Conservation (phyloP, 805 yeast species). For the Wickerhamiella galacta region DNA sequence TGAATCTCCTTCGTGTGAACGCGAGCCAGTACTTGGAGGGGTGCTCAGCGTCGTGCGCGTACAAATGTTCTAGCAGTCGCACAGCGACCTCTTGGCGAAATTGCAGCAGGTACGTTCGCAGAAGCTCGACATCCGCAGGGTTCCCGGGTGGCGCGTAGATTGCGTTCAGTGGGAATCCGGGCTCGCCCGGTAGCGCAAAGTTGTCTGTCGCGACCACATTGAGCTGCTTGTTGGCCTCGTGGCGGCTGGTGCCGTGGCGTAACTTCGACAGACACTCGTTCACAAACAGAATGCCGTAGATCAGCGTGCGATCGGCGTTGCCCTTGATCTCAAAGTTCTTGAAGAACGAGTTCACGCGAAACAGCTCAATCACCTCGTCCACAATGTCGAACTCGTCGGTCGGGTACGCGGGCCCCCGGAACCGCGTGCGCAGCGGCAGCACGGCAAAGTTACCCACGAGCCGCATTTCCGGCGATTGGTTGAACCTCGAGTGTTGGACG, state of each 20-base stretch:
- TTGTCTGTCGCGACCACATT: conserved; percentile 76
- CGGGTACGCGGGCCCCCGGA: conserved; percentile 85
- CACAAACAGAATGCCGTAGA: conserved; percentile 81
- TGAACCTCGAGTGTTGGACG: conserved; percentile 18
- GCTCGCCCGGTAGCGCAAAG: conserved; percentile 87
- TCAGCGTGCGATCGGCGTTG: conserved; percentile 78
- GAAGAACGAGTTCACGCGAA: conserved; percentile 92
- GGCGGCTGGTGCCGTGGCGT: conserved; percentile 27
- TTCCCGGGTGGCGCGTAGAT: conserved; percentile 58
- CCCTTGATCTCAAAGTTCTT: conserved; percentile 94
- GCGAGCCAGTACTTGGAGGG: conserved; percentile 95
- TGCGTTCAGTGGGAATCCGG: conserved; percentile 82
- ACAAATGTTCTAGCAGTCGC: conserved; percentile 56
- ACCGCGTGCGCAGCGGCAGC: conserved; percentile 70
- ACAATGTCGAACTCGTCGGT: conserved; percentile 67
- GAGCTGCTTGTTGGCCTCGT: conserved; percentile 31
- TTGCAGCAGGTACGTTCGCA: conserved; percentile 71
- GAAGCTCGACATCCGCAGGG: conserved; percentile 58
- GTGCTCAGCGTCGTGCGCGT: conserved; percentile 29
- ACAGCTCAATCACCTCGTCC: conserved; percentile 81
- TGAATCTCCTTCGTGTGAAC: conserved; percentile 83
- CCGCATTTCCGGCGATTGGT: conserved; percentile 23
- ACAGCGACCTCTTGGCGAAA: conserved; percentile 87
- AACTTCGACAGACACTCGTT: conserved; percentile 69
- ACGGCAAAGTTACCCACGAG: conserved; percentile 59